Base-by-base conservation (phyloP, 2,329 filamentous ascomycete species). In the Cercospora zeina region DNA sequence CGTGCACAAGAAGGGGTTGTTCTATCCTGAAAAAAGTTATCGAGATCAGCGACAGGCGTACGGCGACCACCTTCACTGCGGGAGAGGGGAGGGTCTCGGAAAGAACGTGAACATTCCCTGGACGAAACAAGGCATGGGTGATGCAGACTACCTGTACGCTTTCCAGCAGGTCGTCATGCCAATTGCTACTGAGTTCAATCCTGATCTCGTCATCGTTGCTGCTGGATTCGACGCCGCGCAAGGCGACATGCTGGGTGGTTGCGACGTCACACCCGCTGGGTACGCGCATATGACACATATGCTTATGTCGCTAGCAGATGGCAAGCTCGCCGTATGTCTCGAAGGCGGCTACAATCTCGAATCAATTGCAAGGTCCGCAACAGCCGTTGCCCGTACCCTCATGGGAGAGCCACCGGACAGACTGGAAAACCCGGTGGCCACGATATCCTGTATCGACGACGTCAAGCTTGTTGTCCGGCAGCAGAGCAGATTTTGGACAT, bases 231-330 rank as follows among this genome's bases (percentile, higher is more conserved):
- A 99, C 75, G 95, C 95, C 14, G 95, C 95, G 0, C 90, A 90
- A 67, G 95, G 95, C 11, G 95, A 99, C 75, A 88, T 95, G 72
- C 83, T 99, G 1, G 95, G 95, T 55, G 91, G 90, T 33, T 99
- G 95, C 74, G 93, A 91, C 72, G 95, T 99, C 4, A 89, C 92
- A 0, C 95, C 95, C 0, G 79, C 87, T 4, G 96, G 95, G 73
- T 99, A 97, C 74, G 91, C 93, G 13, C 93, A 99, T 73, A 97
- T 99, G 95, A 97, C 95, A 14, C 92, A 97, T 73, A 97, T 97
- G 93, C 85, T 99, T 53, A 97, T 97, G 93, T 92, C 91, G 1
- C 82, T 99, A 19, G 93, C 95, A 0, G 83, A 87, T 49, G 95
- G 95, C 30, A 96, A 93, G 73, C 83, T 99, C 13, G 90, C 91